A percentile compares a stretch with the other conserved stretches of the same genome.
Evolutionary conservation across 116 monocot genomes (phyloP).

Genomic region (Posidonia oceanica): DNA sequence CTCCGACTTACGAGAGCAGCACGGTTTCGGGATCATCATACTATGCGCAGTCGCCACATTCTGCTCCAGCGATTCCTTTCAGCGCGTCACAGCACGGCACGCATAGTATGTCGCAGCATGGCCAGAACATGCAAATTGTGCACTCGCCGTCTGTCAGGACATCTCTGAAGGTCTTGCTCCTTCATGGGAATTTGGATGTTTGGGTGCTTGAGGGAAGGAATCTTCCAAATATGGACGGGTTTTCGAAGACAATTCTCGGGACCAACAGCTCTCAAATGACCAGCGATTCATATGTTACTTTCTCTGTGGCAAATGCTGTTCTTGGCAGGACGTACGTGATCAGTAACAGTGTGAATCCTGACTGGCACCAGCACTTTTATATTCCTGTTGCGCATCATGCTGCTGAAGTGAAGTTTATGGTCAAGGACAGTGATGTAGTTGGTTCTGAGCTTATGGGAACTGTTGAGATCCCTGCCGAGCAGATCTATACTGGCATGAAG

Average conservation of each 20-base stretch:
- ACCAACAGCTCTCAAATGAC: constrained; percentile 38
- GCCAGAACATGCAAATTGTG: constrained; percentile 13
- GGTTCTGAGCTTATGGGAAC: constrained; percentile 78
- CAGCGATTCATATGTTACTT: constrained; percentile 83
- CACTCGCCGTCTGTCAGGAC: constrained; percentile 8
- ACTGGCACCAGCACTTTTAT: constrained; percentile 76
- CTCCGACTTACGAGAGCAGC: not conserved
- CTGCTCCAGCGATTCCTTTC: constrained; percentile 1
- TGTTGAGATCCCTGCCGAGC: constrained; percentile 52
- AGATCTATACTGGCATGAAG: constrained; percentile 40
- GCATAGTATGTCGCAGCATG: too few species aligned
- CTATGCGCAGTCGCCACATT: not conserved
- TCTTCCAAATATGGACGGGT: constrained; percentile 87
- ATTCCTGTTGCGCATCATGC: constrained; percentile 70
- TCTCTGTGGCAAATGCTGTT: constrained; percentile 39
- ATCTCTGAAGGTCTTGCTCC: constrained; percentile 28
- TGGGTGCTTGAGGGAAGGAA: constrained; percentile 49
- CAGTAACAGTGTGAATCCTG: constrained; percentile 69
- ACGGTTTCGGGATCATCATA: not conserved
- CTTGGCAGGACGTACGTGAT: constrained; percentile 75
- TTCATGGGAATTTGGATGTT: constrained; percentile 77
- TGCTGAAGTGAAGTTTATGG: constrained; percentile 46
- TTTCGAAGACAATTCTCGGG: constrained; percentile 57
- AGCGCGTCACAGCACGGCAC: not conserved
- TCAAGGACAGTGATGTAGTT: constrained; percentile 79